Evolutionary conservation across 1,284 basidiomycete genomes (phyloP), one percentile per base, ranked within the genome.

Genomic region (Puccinia sorghi): DNA sequence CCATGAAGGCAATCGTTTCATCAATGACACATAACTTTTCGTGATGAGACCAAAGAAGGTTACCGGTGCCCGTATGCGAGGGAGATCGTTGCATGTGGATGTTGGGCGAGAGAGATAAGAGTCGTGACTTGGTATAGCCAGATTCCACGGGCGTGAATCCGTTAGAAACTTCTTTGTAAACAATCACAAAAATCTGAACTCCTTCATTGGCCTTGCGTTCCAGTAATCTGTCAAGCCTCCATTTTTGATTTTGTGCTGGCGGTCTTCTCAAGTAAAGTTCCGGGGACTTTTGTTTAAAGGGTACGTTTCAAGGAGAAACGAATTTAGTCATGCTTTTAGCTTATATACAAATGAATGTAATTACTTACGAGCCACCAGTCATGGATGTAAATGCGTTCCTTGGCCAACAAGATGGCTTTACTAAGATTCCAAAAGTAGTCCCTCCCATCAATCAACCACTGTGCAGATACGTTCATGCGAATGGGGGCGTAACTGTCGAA

Each of bases 361-460:
- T 15, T 9, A 79, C 76, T 66, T 22, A 79, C 76, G 17, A 79
- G 85, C 94, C 94, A 97, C 94, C 94, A 97, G 85, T 94, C 93
- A 83, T 97, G 94, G 56, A 97, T 96, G 79, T 82, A 86, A 80
- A 86, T 84, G 54, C 87, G 89, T 82, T 97, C 92, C 83, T 91
- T 92, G 3, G 97, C 96, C 82, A 97, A 88, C 70, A 93, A 87
- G 72, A 99, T 92, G 0, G 97, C 96, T 66, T 93, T 89, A 43
- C 93, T 94, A n/a, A 99, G 86, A 83, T 96, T 96, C 95, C 94
- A 97, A 86, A 93, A 95, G 84, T 97, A 97, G 84, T 97, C 94
- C 20, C 94, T 90, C 8, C 96, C 97, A 85, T 99, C 97, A n/a
- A 98, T 94, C 3, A 99, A 89, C 97, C 97, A 99, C 83, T 98